Evolutionary conservation across 495 filamentous ascomycete genomes (phyloP).

Genomic region (Hypoxylon intermedium): DNA sequence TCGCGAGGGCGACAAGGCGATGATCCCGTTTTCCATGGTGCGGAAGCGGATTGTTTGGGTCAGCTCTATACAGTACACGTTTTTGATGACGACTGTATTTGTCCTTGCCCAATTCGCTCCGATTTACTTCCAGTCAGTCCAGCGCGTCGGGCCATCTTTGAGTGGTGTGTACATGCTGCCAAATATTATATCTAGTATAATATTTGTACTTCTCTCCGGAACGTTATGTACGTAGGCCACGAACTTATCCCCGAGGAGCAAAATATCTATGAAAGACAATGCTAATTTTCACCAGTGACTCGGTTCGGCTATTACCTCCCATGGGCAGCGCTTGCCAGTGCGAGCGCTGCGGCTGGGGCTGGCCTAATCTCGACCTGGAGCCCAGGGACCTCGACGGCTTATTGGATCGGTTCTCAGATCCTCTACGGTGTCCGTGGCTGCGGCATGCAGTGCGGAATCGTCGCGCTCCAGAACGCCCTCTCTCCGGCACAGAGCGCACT

Average conservation of each 20-base stretch:
- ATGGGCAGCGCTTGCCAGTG: constrained; percentile 56
- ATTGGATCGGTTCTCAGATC: constrained; percentile 70
- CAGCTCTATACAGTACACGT: constrained; percentile 37
- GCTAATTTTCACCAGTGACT: constrained; percentile 39
- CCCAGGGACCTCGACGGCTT: constrained; percentile 49
- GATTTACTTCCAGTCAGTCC: constrained; percentile 73
- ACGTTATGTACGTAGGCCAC: constrained; percentile 49
- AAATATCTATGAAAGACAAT: background rate
- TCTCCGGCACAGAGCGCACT: constrained; percentile 53
- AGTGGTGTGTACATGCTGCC: constrained; percentile 63
- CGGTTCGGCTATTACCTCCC: constrained; percentile 62
- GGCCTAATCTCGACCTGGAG: constrained; percentile 61
- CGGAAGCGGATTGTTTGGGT: constrained; percentile 42
- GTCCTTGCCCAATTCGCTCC: constrained; percentile 57
- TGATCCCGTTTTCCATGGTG: constrained; percentile 46
- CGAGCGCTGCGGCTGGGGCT: constrained; percentile 62
- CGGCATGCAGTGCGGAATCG: constrained; percentile 59
- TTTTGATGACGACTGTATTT: constrained; percentile 39
- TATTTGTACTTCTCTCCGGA: constrained; percentile 58
- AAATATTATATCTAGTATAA: constrained; percentile 57
- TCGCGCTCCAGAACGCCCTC: constrained; percentile 62
- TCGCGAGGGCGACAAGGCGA: constrained; percentile 56
- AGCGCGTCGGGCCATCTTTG: constrained; percentile 55
- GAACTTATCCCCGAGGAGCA: background rate
- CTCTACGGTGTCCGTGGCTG: constrained; percentile 60